phyloP scores from a whole-genome alignment of 2,329 filamentous ascomycete genomes.

The Plenodomus lindquistii region DNA sequence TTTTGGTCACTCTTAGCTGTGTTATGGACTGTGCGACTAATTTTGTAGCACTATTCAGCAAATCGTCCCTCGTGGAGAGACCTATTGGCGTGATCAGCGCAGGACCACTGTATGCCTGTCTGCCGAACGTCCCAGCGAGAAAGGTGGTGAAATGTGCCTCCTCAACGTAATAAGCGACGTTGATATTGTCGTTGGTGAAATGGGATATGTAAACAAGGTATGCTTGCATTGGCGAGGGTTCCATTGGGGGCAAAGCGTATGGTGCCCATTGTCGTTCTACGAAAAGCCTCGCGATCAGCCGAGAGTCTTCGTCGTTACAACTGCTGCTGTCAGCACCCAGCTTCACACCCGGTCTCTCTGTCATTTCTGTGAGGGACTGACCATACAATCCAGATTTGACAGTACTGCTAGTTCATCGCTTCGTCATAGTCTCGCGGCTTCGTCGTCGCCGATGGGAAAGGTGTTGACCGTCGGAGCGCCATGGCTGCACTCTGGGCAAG shows the following conservation, averaged over 20 bases:
- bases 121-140: conserved; percentile 12
- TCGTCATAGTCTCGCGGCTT: conserved; percentile 7
- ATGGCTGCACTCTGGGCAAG: not conserved
- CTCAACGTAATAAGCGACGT: conserved; percentile 24
- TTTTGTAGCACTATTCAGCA: not conserved
- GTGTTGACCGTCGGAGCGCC: not conserved
- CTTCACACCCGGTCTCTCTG: not conserved
- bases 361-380: not conserved
- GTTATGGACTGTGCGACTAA: not conserved
- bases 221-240: conserved; percentile 3
- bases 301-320: not conserved
- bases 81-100: conserved; percentile 14
- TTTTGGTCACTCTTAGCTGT: not conserved
- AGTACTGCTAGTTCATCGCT: conserved; percentile 4
- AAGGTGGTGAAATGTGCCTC: conserved; percentile 19
- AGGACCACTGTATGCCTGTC: conserved; percentile 21
- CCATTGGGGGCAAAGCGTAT: conserved; percentile 6
- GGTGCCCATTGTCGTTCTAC: not conserved
- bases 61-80: not conserved
- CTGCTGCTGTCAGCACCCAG: conserved; percentile 1
- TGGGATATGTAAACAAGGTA: conserved; percentile 20
- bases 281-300: not conserved
- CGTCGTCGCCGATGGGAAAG: not conserved
- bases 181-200: conserved; percentile 21
- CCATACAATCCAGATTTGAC: conserved; percentile 8